These are phyloP conservation scores for Coix lacrymajobi DNA, from an alignment of 176 grass and related monocot genomes.

Conservation along the genomic window DNA sequence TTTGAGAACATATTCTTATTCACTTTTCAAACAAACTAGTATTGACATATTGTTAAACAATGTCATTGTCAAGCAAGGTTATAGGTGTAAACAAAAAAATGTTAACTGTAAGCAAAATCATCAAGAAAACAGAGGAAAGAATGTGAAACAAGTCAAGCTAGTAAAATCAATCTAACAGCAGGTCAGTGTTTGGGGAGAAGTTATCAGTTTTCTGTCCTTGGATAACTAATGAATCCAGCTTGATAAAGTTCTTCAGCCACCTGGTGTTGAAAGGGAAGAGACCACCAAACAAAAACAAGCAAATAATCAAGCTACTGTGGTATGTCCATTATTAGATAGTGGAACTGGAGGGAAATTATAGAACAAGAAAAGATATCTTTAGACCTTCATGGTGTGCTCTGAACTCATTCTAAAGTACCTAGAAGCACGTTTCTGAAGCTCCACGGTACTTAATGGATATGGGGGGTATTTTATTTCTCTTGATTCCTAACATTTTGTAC, in stretches of 20 bases:
- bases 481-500: slow-evolving; percentile 83
- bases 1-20: slow-evolving; percentile 9
- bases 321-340: slow-evolving; percentile 9
- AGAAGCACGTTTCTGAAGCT: slow-evolving; percentile 97
- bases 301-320: background rate
- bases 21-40: background rate
- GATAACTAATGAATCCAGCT: slow-evolving; percentile 95
- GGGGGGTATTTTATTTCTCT: slow-evolving; percentile 96
- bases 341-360: slow-evolving; percentile 16
- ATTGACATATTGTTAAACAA: background rate
- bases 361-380: slow-evolving; percentile 2
- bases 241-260: slow-evolving; percentile 93
- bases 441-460: slow-evolving; percentile 90
- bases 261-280: slow-evolving; percentile 41
- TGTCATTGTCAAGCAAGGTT: background rate
- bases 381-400: slow-evolving; percentile 95
- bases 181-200: slow-evolving; percentile 88
- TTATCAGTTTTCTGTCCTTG: slow-evolving; percentile 91
- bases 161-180: slow-evolving; percentile 52
- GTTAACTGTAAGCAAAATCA: background rate
- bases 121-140: slow-evolving; percentile 16
- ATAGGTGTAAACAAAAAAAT: background rate
- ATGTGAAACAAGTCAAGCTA: slow-evolving; percentile 3
- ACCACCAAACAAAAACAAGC: slow-evolving; percentile 23
- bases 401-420: slow-evolving; percentile 98